Evolutionary conservation across 2,329 filamentous ascomycete genomes (phyloP).

Genomic region (Pseudogymnoascus sp.): DNA sequence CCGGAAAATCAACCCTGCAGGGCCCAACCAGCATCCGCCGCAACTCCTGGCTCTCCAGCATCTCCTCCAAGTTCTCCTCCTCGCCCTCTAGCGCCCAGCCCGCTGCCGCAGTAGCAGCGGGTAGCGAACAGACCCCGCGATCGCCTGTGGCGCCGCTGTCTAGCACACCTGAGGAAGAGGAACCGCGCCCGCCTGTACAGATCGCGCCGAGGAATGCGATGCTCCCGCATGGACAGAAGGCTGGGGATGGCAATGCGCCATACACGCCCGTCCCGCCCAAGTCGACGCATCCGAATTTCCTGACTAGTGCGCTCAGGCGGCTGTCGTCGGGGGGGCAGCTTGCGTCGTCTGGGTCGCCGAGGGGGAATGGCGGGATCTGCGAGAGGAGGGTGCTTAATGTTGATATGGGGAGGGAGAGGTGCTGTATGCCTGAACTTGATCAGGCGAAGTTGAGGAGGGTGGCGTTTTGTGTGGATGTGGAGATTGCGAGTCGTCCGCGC

Average conservation of each 20-base stretch:
- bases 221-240: slow-evolving; percentile 45
- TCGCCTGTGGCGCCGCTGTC: neutral
- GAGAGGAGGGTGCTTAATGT: slow-evolving; percentile 78
- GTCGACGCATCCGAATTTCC: slow-evolving; percentile 58
- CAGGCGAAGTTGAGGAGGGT: slow-evolving; percentile 76
- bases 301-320: slow-evolving; percentile 72
- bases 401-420: slow-evolving; percentile 69
- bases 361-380: slow-evolving; percentile 53
- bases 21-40: slow-evolving; percentile 34
- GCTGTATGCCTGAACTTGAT: slow-evolving; percentile 69
- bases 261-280: slow-evolving; percentile 70
- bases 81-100: slow-evolving; percentile 30
- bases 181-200: slow-evolving; percentile 37
- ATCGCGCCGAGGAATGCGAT: slow-evolving; percentile 49
- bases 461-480: slow-evolving; percentile 93
- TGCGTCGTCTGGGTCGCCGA: slow-evolving; percentile 2
- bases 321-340: slow-evolving; percentile 52
- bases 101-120: slow-evolving; percentile 17
- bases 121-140: slow-evolving; percentile 26
- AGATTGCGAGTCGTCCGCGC: slow-evolving; percentile 81
- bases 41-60: slow-evolving; percentile 85
- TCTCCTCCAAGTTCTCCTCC: slow-evolving; percentile 85
- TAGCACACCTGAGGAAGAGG: slow-evolving; percentile 14
- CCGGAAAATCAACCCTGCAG: neutral
- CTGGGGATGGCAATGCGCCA: slow-evolving; percentile 50